Evolutionary conservation across 192 early-diverging fungal species (phyloP).

Genomic region (Coemansia interrupta): DNA sequence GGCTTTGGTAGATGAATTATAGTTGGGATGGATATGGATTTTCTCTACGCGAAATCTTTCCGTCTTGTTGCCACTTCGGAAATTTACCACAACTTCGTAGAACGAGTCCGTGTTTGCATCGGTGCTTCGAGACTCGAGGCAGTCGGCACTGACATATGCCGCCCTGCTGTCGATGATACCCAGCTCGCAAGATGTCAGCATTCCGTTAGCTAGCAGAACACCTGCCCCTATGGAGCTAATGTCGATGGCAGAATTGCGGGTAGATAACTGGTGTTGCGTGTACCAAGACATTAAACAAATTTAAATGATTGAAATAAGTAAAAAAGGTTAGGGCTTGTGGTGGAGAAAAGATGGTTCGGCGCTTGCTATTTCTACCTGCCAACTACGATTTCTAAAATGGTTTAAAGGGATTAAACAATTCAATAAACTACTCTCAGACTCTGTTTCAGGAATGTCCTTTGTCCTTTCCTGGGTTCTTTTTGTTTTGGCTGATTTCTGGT

Average conservation of each 20-base stretch:
- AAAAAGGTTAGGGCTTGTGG: no score
- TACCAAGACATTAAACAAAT: no score
- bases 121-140: neutral
- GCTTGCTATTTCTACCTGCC: no score
- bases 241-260: neutral
- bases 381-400: no score
- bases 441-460: no score
- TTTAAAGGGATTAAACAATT: no score
- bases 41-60: neutral
- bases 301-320: no score
- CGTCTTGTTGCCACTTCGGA: neutral
- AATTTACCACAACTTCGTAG: neutral
- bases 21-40: constrained; percentile 1
- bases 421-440: no score
- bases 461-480: no score
- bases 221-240: neutral
- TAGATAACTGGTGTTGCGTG: neutral
- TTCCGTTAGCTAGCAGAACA: neutral
- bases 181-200: neutral
- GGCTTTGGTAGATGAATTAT: neutral
- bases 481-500: no score
- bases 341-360: no score
- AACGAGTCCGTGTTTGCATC: neutral
- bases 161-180: neutral
- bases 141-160: neutral